Evolutionary conservation across 2,329 filamentous ascomycete species (phyloP).

Genomic region (Aspergillus thermomutatus): DNA sequence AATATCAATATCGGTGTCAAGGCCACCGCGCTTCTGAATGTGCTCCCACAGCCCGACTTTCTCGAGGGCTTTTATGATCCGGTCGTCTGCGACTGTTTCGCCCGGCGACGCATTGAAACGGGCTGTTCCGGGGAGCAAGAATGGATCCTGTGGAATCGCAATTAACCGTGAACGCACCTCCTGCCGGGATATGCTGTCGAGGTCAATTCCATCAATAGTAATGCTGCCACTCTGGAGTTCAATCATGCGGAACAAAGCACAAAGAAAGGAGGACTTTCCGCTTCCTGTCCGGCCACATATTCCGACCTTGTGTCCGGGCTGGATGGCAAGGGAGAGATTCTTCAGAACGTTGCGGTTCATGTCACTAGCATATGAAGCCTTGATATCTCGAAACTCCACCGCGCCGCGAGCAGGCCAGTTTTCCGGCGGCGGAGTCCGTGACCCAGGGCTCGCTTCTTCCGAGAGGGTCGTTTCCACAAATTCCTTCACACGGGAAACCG

Average conservation of each 20-base stretch:
- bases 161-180: slow-evolving; percentile 14
- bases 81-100: slow-evolving; percentile 10
- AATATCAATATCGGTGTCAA: slow-evolving; percentile 33
- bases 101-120: slow-evolving; percentile 18
- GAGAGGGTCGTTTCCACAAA: background rate
- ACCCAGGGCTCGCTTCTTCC: background rate
- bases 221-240: slow-evolving; percentile 22
- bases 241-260: slow-evolving; percentile 17
- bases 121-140: slow-evolving; percentile 18
- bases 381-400: background rate
- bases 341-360: background rate
- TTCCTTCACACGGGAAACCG: background rate
- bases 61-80: slow-evolving; percentile 22
- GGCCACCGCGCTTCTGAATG: slow-evolving; percentile 25
- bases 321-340: background rate
- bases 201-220: slow-evolving; percentile 19
- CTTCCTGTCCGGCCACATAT: background rate
- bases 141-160: slow-evolving; percentile 23
- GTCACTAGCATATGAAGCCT: background rate
- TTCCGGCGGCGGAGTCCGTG: background rate
- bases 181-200: slow-evolving; percentile 8
- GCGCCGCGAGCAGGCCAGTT: background rate
- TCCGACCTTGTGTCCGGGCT: background rate
- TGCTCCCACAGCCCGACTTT: slow-evolving; percentile 26
- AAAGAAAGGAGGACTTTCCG: slow-evolving; percentile 22